Conservation (phyloP, 108 stramenopile species). For the Pseudonitzschia delicatissima region DNA sequence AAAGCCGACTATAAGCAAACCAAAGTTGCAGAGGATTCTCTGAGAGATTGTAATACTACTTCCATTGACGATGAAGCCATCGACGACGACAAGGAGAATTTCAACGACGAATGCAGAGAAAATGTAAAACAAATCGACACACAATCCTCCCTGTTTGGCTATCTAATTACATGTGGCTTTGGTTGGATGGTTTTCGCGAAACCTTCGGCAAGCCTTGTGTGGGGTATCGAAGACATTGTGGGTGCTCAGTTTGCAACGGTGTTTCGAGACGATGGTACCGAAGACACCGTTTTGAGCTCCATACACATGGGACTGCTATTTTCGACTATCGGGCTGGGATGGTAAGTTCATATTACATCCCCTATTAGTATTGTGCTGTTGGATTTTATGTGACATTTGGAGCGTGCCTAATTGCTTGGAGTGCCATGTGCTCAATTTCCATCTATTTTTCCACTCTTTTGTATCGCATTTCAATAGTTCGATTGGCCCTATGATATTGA, state of each 20-base stretch:
- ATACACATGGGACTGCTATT: not conserved
- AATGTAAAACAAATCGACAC: no score
- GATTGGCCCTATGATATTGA: constrained; percentile 7
- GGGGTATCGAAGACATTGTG: not conserved
- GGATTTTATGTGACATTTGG: not conserved
- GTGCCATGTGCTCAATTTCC: not conserved
- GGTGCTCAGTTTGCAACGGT: not conserved
- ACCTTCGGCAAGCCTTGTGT: not conserved
- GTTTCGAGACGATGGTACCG: not conserved
- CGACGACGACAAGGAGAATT: not conserved
- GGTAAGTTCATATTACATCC: not conserved
- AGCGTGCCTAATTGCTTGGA: not conserved
- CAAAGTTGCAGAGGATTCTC: not conserved
- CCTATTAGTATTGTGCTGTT: not conserved
- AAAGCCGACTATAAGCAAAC: no score
- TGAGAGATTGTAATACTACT: not conserved
- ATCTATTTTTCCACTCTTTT: not conserved
- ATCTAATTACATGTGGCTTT: not conserved
- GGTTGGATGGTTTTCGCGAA: not conserved
- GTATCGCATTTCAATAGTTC: not conserved
- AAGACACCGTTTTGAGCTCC: not conserved
- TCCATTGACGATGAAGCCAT: not conserved
- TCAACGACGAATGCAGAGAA: not conserved
- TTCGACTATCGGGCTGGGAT: not conserved
- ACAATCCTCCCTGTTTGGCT: not conserved